Conservation (phyloP, 305 asterid species). For the Fraxinus paxiana region DNA sequence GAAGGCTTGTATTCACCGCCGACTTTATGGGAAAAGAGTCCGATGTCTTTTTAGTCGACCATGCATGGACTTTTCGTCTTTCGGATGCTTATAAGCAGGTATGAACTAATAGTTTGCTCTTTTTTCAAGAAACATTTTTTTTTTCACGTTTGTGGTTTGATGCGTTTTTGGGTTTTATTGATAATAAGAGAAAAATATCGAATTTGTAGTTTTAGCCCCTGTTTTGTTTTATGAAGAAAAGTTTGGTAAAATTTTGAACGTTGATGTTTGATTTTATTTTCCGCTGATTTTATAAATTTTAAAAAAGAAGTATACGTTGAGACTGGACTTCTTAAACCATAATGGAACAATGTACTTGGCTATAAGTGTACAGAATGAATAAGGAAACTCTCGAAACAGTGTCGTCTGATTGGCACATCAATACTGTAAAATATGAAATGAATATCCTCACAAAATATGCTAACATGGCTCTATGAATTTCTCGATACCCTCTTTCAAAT, state of each 20-base stretch:
- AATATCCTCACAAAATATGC: neutral
- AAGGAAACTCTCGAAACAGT: neutral
- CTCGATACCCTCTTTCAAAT: neutral
- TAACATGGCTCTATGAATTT: neutral
- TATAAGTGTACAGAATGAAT: neutral
- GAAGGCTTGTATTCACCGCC: slow-evolving; percentile 62
- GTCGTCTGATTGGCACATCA: neutral
- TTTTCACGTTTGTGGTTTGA: neutral
- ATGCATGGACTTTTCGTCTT: slow-evolving; percentile 95
- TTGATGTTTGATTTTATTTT: neutral
- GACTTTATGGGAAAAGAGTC: slow-evolving; percentile 49
- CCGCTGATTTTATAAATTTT: neutral
- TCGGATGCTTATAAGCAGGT: slow-evolving; percentile 90
- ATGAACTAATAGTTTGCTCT: neutral
- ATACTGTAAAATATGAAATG: neutral
- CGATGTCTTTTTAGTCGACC: slow-evolving; percentile 83
- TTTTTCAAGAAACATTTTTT: neutral
- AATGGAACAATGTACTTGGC: neutral
- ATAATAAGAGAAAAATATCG: neutral
- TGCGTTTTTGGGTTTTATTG: neutral
- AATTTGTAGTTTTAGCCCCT: neutral
- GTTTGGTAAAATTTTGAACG: neutral
- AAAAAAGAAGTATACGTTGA: neutral
- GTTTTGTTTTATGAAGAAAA: neutral
- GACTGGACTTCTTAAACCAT: neutral